Evolutionary conservation across 202 grass and related monocot species (phyloP).

Genomic region (Eragrostis tef): DNA sequence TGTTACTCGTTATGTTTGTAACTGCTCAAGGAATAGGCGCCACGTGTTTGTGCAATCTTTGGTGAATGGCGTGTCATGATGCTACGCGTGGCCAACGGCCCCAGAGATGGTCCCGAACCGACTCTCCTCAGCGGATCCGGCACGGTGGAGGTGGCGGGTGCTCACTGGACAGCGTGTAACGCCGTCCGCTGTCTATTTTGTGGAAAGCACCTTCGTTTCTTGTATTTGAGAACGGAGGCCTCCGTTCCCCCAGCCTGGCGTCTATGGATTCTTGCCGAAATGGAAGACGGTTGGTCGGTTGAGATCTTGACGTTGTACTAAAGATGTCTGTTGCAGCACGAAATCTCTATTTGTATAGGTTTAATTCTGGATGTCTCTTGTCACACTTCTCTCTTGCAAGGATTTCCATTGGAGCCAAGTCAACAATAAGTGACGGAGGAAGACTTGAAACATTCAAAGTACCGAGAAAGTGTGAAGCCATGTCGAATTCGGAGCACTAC

Average conservation of each 20-base stretch:
- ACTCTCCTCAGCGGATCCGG: conserved; percentile 9
- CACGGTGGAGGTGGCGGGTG: neutral
- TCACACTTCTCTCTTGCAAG: too few relatives aligned
- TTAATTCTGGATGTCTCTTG: too few relatives aligned
- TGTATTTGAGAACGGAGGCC: neutral
- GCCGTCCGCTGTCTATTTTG: neutral
- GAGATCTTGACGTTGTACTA: neutral
- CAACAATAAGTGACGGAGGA: too few relatives aligned
- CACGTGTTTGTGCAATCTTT: neutral
- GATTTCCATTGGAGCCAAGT: too few relatives aligned
- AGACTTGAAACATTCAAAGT: too few relatives aligned
- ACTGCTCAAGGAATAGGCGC: neutral
- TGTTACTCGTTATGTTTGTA: neutral
- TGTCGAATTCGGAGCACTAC: too few relatives aligned
- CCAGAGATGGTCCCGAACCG: neutral
- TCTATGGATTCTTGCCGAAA: too few relatives aligned
- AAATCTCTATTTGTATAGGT: too few relatives aligned
- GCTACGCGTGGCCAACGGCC: neutral
- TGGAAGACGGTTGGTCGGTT: neutral
- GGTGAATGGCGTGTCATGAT: neutral
- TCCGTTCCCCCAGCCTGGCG: neutral
- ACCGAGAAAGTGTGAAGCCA: too few relatives aligned
- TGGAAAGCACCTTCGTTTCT: neutral
- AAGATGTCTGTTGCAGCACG: too few relatives aligned
- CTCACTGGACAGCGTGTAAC: neutral